Base-by-base conservation (phyloP, 2,329 filamentous ascomycete genomes). In the Microsporum canis region DNA sequence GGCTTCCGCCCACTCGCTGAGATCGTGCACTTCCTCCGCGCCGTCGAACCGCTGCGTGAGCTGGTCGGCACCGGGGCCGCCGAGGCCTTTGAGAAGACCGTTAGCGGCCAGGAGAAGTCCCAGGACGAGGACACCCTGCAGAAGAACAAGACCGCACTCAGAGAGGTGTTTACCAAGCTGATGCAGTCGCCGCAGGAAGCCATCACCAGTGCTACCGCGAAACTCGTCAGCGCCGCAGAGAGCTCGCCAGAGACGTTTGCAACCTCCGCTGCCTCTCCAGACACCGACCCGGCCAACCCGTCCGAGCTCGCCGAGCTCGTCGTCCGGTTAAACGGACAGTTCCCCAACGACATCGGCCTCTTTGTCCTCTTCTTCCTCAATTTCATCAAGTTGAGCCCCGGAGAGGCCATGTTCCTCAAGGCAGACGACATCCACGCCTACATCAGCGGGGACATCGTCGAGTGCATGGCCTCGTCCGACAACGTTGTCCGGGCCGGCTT, bases 391-490 rank as follows among this genome's bases (percentile, higher is more conserved):
- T 83, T 99, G 12, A 79, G 88, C 57, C 84, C 91, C 0, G 94
- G 94, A 59, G 92, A 99, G 76, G 94, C 92, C 6, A 88, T 99
- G 79, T 99, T 97, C 77, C 81, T 99, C 39, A 89, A 90, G 69
- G 94, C 94, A 5, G 92, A 99, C 70, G 94, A 97, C 70, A 97
- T 97, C 68, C 94, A 99, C 73, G 94, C 94, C 57, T 99, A 99
- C 61, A 76, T 78, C 51, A 78, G 75, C 3, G 76, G 76, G 38
- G 92, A 99, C 71, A 96, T 99, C 67, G 91, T 99, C 72, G 94
- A 99, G 76, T 99, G 94, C 79, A 99, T 99, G 94, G 94, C 94
- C 0, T 88, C 90, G 6, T 95, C 89, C n/a, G 94, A 99, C 81
- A 99, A 99, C 67, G 94, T 99, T 39, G 91, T 99, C 58, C 90